phyloP scores from a whole-genome alignment of 129 eudicot species.

The Flaveria bidentis region DNA sequence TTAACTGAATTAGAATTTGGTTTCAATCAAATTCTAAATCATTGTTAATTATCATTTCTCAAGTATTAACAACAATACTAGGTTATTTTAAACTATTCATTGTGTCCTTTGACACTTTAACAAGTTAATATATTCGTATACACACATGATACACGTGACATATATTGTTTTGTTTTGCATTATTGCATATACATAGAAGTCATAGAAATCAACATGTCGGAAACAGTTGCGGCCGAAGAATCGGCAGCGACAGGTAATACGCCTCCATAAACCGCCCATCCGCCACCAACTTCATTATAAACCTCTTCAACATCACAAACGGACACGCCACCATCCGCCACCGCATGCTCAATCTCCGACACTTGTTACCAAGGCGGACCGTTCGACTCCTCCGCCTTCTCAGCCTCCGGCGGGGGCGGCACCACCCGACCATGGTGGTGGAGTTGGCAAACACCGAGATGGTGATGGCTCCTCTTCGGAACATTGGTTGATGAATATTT shows the following conservation, averaged over 20 bases:
- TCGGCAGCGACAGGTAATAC: conserved; percentile 46
- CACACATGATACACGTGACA: neutral
- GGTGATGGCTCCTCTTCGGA: conserved; percentile 44
- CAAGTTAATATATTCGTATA: neutral
- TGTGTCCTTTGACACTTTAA: neutral
- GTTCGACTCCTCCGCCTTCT: conserved; percentile 40
- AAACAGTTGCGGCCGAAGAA: conserved; percentile 63
- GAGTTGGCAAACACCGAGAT: conserved; percentile 53
- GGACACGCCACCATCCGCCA: conserved; percentile 49
- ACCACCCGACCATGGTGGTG: conserved; percentile 61
- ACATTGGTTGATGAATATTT: conserved; percentile 22
- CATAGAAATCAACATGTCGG: conserved; percentile 51
- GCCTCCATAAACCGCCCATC: conserved; percentile 51
- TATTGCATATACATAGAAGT: too few species aligned
- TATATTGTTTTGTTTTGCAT: neutral
- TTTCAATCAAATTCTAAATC: too few species aligned
- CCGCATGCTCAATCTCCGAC: conserved; percentile 47
- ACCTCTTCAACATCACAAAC: conserved; percentile 46
- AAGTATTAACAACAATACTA: too few species aligned
- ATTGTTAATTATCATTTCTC: too few species aligned
- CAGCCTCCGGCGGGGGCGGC: conserved; percentile 45
- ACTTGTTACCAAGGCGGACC: conserved; percentile 47
- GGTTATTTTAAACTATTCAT: too few species aligned
- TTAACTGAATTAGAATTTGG: too few species aligned
- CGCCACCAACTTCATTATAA: conserved; percentile 39